Base-by-base conservation (phyloP, 768 basidiomycete species). In the Suillus subalutaceus region DNA sequence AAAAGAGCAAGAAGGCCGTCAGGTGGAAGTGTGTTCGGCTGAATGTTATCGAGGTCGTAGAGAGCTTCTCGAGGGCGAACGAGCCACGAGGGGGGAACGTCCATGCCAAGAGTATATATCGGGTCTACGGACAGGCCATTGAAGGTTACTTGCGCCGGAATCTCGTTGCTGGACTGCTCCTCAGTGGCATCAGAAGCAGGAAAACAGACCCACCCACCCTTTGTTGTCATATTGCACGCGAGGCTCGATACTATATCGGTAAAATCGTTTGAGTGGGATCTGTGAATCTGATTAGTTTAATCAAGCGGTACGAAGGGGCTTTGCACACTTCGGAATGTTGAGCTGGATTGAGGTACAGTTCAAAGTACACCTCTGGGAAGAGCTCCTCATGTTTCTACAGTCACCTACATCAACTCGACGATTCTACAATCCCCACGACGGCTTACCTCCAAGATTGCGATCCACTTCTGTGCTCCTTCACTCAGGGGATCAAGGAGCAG, bases 1-100 rank as follows among this genome's bases (percentile, higher is more conserved):
- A 96, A 97, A 56, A 92, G 79, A 0, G 93, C 92, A 52, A 92
- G 86, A 4, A 96, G 81, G 6, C 90, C 88, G 50, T 84, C 81
- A 0, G 82, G 79, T 1, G 85, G 80, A 3, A 97, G 82, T 53
- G 85, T 84, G 13, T 83, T 84, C 8, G 99, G 86, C 55, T 96
- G 92, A 65, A 99, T 91, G 76, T 99, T 99, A 79, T 99, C 97
- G 35, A 99, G 86, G 75, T 99, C 97, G 70, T 97, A 93, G 1
- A 90, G 81, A 0, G 96, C 91, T 72, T 94, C 89, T 15, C 88
- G 87, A 1, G 97, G 97, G 13, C 94, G 90, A 35, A 95, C 96
- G 8, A 98, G 88, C 97, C 97, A 99, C 0, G 97, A 88, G 2
- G 88, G 82, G 6, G 93, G 94, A 2, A 94, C 90, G 62, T 99